Evolutionary conservation across 1,284 basidiomycete species (phyloP).

Genomic region (Pholiota adiposa): DNA sequence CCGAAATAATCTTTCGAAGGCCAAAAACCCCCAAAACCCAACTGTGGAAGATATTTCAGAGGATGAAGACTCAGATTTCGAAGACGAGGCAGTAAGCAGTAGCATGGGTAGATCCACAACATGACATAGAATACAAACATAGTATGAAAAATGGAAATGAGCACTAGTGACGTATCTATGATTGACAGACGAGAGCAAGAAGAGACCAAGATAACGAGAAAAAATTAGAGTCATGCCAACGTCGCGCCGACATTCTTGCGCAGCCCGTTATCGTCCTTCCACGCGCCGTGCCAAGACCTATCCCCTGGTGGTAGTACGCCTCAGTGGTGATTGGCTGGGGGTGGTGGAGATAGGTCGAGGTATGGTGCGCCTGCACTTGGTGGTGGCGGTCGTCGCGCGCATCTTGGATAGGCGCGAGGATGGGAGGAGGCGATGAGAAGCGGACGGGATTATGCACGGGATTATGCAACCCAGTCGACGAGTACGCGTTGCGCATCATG

Average conservation of each 20-base stretch:
- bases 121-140: conserved; percentile 1
- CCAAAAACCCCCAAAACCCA: too few relatives aligned
- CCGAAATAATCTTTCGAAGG: too few relatives aligned
- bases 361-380: conserved; percentile 27
- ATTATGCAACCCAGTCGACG: conserved; percentile 23
- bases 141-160: conserved; percentile 14
- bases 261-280: conserved; percentile 42
- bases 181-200: conserved; percentile 5
- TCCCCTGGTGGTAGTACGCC: conserved; percentile 38
- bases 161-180: conserved; percentile 7
- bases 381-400: conserved; percentile 27
- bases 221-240: conserved; percentile 19
- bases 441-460: too few relatives aligned
- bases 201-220: conserved; percentile 2
- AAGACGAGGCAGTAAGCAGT: not conserved
- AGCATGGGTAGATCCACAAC: conserved; percentile 3
- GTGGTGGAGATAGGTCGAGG: conserved; percentile 43
- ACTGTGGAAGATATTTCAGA: too few relatives aligned
- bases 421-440: conserved; percentile 56
- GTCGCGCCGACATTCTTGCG: conserved; percentile 41
- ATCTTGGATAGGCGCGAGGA: conserved; percentile 58
- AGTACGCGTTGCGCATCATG: conserved; percentile 31
- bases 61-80: too few relatives aligned
- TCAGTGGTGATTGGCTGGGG: conserved; percentile 38
- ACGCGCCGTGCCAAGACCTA: conserved; percentile 37